Evolutionary conservation across 306 rosid species (phyloP), one percentile per base, ranked within the genome.

Genomic region (Cucurbita pepo): DNA sequence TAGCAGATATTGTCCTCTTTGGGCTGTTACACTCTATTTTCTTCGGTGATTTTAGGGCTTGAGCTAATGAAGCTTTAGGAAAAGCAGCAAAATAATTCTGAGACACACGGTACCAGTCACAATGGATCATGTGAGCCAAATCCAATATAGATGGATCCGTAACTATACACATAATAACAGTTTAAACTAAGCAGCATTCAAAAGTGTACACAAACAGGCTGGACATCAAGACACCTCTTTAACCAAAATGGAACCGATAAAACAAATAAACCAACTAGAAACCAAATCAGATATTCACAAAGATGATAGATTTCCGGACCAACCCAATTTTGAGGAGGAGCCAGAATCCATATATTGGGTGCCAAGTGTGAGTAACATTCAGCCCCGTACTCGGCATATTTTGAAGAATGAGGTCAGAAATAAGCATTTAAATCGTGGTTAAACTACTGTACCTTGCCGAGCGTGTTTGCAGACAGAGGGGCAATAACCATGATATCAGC

Each of bases 401-500:
- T 11, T 45, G 11, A 66, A 45, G 56, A 44, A 65, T 10, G 71
- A 19, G 10, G 1, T 44, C 5, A 65, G 18, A 44, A 64, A 10
- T 5, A 18, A 19, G 43, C 73, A 22, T 11, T 36, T 48, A 8
- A 12, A 14, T 14, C 67, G 1, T n/a, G 22, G 6, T 14, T 6
- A 54, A 77, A 70, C 16, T 48, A 64, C 38, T 36, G 74, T 92
- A 94, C 98, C 98, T 90, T 94, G 81, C 75, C 94, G 54, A 94
- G 90, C 18, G 95, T 94, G 79, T 90, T 83, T 34, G 97, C 95
- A 56, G 98, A 94, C 67, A 90, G 77, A 15, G 98, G 98, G 45
- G 97, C 97, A 52, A 94, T 83, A 63, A 94, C 88, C 86, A 94
- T 72, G 74, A 90, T 82, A 69, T 94, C 98, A 77, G 97, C 98